A percentile compares a stretch with the other conserved stretches of the same genome.
phyloP scores from a whole-genome alignment of 768 basidiomycete genomes.

The Naematelia aurantialba region DNA sequence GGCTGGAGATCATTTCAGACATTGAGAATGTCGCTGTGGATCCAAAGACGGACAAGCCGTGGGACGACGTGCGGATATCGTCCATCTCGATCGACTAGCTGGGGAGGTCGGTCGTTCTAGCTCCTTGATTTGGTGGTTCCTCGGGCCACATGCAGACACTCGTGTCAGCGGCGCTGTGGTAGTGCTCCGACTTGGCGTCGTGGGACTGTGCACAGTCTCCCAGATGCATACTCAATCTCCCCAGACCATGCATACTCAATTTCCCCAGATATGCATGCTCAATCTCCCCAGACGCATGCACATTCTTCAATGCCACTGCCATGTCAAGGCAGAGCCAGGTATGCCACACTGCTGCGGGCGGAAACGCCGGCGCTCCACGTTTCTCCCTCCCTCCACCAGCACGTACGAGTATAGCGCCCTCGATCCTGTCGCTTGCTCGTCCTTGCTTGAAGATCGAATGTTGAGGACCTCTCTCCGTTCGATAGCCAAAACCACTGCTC shows the following conservation, averaged over 20 bases:
- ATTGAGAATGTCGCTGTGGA: constrained; percentile 61
- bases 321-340: no score
- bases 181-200: no score
- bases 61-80: constrained; percentile 54
- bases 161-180: no score
- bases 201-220: no score
- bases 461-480: constrained; percentile 15
- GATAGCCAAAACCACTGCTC: constrained; percentile 5
- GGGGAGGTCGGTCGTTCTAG: background rate
- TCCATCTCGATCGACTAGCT: background rate
- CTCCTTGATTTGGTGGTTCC: no score
- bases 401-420: no score
- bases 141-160: no score
- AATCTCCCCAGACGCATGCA: no score
- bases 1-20: constrained; percentile 80
- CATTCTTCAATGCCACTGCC: no score
- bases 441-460: constrained; percentile 14
- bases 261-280: no score
- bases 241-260: no score
- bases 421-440: background rate
- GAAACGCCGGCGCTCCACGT: background rate
- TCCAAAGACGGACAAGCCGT: constrained; percentile 68
- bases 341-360: background rate
- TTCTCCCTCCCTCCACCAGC: constrained; percentile 1
- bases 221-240: no score